These are phyloP conservation scores for Pseudogymnoascus sp. DNA, from an alignment of 2,329 filamentous ascomycete species.

Conservation along the genomic window DNA sequence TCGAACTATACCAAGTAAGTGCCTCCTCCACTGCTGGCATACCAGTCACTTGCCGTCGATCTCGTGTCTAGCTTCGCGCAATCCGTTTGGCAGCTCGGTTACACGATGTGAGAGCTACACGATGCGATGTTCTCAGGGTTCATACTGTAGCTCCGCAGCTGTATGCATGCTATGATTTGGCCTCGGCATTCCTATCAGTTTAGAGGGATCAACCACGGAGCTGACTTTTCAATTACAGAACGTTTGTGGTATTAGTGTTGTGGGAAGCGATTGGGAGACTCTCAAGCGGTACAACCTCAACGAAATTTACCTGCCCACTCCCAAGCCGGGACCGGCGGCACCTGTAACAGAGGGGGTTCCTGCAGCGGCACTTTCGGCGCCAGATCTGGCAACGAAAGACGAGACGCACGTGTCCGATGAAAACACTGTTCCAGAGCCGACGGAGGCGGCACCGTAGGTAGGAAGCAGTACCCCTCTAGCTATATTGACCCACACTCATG, in stretches of 20 bases:
- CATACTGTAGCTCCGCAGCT: slow-evolving; percentile 9
- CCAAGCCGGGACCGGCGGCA: slow-evolving; percentile 13
- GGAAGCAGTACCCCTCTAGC: neutral
- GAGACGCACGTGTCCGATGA: neutral
- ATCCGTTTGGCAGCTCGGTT: slow-evolving; percentile 13
- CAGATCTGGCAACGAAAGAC: neutral
- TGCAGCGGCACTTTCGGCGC: neutral
- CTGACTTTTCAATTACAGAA: slow-evolving; percentile 41
- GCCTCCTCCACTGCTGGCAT: neutral
- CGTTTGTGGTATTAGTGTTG: slow-evolving; percentile 71
- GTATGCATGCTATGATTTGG: slow-evolving; percentile 7
- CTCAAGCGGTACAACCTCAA: slow-evolving; percentile 72
- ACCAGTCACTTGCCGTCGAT: neutral
- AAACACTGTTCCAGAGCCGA: neutral
- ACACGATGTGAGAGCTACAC: slow-evolving; percentile 10
- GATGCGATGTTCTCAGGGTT: neutral
- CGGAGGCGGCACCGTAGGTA: neutral
- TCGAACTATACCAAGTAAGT: slow-evolving; percentile 72
- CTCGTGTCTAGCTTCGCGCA: slow-evolving; percentile 16
- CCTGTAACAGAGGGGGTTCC: slow-evolving; percentile 3
- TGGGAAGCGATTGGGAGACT: slow-evolving; percentile 59
- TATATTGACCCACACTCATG: neutral
- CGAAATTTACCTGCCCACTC: slow-evolving; percentile 51
- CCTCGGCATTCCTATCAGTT: neutral
- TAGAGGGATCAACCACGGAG: neutral